A percentile compares a stretch with the other conserved stretches of the same genome.
These are phyloP conservation scores for Wickerhamomyces mucosus DNA, from an alignment of 805 yeast species.

Conservation along the genomic window DNA sequence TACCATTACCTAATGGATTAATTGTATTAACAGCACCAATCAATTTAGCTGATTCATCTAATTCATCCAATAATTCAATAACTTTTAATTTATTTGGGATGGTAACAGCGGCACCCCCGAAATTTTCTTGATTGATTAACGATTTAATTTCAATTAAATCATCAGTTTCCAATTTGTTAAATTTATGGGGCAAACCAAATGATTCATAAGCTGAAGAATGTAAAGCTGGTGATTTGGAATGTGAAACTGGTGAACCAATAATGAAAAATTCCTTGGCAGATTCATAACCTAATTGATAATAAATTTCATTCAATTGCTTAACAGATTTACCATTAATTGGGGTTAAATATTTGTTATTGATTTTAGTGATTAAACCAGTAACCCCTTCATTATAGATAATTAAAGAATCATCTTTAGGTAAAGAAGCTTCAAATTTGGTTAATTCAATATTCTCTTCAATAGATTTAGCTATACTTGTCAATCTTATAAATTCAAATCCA, in stretches of 20 bases:
- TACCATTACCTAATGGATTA: conserved; percentile 38
- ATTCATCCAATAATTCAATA: conserved; percentile 50
- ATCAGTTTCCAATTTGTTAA: conserved; percentile 58
- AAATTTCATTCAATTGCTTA: conserved; percentile 49
- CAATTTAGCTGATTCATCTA: conserved; percentile 66
- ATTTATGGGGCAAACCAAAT: conserved; percentile 71
- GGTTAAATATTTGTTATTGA: conserved; percentile 54
- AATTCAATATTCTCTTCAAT: conserved; percentile 35
- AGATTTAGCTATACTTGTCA: not conserved
- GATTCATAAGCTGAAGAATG: conserved; percentile 72
- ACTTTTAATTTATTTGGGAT: conserved; percentile 87
- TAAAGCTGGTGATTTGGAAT: conserved; percentile 82
- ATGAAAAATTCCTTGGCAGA: conserved; percentile 52
- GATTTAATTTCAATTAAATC: conserved; percentile 48
- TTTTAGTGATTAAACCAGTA: conserved; percentile 31
- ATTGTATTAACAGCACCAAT: conserved; percentile 96
- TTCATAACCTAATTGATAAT: conserved; percentile 54
- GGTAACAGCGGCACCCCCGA: conserved; percentile 95
- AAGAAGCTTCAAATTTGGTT: not conserved
- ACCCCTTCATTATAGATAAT: conserved; percentile 79
- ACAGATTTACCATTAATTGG: conserved; percentile 75
- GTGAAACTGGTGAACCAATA: conserved; percentile 74
- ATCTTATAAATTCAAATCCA: conserved; percentile 45
- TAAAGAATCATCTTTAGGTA: conserved; percentile 29
- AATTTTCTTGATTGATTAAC: conserved; percentile 37